Base-by-base conservation (phyloP, 805 yeast genomes). In the Saccharomycopsis sp. region DNA sequence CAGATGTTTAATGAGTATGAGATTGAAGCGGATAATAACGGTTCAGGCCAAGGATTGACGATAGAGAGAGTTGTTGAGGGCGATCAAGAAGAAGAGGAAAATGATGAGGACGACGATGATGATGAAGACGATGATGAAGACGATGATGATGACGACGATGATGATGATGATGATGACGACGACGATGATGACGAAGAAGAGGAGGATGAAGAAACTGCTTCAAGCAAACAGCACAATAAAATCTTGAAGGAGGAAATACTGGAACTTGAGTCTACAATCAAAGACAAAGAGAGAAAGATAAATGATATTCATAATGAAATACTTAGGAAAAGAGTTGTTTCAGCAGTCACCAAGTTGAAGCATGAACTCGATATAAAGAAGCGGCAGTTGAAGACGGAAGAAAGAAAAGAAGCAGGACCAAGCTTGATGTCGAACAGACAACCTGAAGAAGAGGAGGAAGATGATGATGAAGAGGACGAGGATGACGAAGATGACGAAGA, bases 241-340 rank as follows among this genome's bases (percentile, higher is more conserved):
- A 68, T 86, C 50, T 64, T 92, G 42, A 75, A 74, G 46, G 97
- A 89, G 59, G 96, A 88, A 58, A 78, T 92, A 43, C 62, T 68
- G 5, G 98, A 92, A 54, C 67, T 92, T 46, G 87, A 83, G 55
- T 53, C 69, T 12, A 87, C 89, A 22, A 80, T 92, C 38, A 75
- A 70, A 41, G 80, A 78, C 52, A 88, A 89, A 53, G 75, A 75
- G 56, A 68, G 68, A 34, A 87, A 83, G 52, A 72, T 85, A 36
- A 74, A 69, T 16, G 77, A 78, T 50, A 87, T 88, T 13, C 67
- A 77, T 3, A 86, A 86, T 55, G 88, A 89, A 51, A 80, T 89
- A 62, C 70, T 92, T 75, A 77, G 80, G 54, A 82, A 80, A 59
- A 79, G 96, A 62, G 83, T 88, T 57, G 69, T 79, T 52, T 92